Conservation (phyloP, 768 basidiomycete genomes). For the Podaxis pistillaris region DNA sequence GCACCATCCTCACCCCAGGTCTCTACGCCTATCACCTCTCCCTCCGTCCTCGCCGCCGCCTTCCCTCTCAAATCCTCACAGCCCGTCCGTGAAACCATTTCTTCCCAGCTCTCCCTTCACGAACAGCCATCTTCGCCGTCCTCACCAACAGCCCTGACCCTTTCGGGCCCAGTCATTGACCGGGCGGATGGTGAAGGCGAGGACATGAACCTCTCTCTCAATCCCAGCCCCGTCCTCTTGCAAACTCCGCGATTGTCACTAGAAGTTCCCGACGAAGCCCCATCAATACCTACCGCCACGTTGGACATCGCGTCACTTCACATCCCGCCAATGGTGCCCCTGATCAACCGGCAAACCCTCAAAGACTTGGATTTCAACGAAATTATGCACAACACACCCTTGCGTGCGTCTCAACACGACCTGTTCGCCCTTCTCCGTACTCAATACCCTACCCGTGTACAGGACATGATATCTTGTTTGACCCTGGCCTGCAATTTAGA, state of each 20-base stretch:
- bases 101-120: slow-evolving; percentile 20
- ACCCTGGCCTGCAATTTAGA: slow-evolving; percentile 79
- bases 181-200: slow-evolving; percentile 40
- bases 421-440: slow-evolving; percentile 14
- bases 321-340: slow-evolving; percentile 68
- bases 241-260: slow-evolving; percentile 28
- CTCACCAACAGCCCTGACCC: slow-evolving; percentile 18
- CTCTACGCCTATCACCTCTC: slow-evolving; percentile 29
- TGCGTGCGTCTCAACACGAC: slow-evolving; percentile 57
- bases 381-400: slow-evolving; percentile 86
- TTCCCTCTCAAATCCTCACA: slow-evolving; percentile 12
- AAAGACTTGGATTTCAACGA: slow-evolving; percentile 83
- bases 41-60: slow-evolving; percentile 21
- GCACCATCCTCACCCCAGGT: slow-evolving; percentile 30
- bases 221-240: slow-evolving; percentile 41
- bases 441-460: slow-evolving; percentile 17
- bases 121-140: slow-evolving; percentile 8
- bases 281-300: slow-evolving; percentile 32
- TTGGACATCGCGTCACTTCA: slow-evolving; percentile 48
- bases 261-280: slow-evolving; percentile 12
- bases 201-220: slow-evolving; percentile 44
- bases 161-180: slow-evolving; percentile 28
- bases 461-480: slow-evolving; percentile 92
- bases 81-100: background rate
- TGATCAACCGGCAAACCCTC: slow-evolving; percentile 81